Base-by-base conservation (phyloP, 805 yeast species). In the Nakazawaea ambrosiae region DNA sequence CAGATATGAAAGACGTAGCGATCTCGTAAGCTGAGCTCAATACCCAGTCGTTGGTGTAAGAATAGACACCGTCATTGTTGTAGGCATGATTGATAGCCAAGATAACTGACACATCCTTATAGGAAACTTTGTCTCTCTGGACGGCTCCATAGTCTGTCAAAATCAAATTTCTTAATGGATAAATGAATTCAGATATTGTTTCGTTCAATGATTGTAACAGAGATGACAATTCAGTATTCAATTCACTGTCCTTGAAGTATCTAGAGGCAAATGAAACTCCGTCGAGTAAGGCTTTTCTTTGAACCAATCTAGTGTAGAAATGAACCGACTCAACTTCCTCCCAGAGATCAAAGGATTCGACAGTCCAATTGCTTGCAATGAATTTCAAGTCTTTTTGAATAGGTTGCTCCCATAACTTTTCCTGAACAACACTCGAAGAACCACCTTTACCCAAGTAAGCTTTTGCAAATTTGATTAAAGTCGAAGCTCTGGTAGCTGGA, bases 291-390 rank as follows among this genome's bases (percentile, higher is more conserved):
- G 41, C 29, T 20, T 34, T 34, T n/a, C 37, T n/a, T 27, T 34
- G 37, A 4, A 34, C 37, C 12, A 34, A 27, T 17, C 27, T 34
- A 16, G 66, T 65, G 50, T 61, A 67, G 34, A 63, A 65, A 41
- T 67, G 72, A 32, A 47, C 37, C 2, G 63, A 48, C 28, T 61
- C 43, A 31, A 66, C 49, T 43, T 67, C 73, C 48, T 67, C 73
- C 73, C 73, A 67, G 31, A 67, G 50, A 43, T 67, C 73, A 50
- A 65, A 67, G 20, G 63, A 61, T 5, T 47, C 47, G 5, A 47
- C 45, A 4, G 49, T 36, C 70, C 70, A 66, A 41, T 59, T 54
- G 7, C 43, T 43, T 31, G 55, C 33, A 27, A 65, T 51, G 33
- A 60, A 67, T 18, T 46, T 47, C 45, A 67, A 58, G 48, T 67